Percentiles rank a stretch among this genome's conserved stretches.
Conservation (phyloP, 176 grass and related monocot species). For the Dactylis glomerata region DNA sequence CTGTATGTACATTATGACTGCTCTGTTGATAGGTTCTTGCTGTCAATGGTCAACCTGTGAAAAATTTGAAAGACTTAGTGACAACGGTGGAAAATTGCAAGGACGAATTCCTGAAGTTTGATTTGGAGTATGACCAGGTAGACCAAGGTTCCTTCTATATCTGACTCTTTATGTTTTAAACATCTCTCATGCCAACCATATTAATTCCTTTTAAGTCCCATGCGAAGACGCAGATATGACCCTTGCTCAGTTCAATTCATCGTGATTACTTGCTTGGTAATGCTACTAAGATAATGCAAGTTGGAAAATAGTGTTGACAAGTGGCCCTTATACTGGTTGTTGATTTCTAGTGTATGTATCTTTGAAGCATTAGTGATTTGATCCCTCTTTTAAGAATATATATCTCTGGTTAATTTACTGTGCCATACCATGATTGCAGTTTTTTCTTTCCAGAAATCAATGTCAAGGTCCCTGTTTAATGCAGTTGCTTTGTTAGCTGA, state of each 20-base stretch:
- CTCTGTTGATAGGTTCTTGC: slow-evolving; percentile 53
- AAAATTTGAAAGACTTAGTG: slow-evolving; percentile 83
- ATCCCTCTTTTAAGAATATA: not conserved
- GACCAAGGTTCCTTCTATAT: slow-evolving; percentile 16
- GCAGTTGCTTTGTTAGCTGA: not conserved
- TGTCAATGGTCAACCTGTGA: slow-evolving; percentile 84
- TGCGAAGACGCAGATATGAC: not conserved
- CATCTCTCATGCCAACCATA: not conserved
- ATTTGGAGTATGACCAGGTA: slow-evolving; percentile 97
- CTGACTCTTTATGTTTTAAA: not conserved
- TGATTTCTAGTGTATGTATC: not conserved
- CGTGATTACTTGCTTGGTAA: not conserved
- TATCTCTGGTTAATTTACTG: not conserved
- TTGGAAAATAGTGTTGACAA: not conserved
- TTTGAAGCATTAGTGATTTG: not conserved
- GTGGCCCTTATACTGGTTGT: not conserved
- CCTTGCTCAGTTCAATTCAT: not conserved
- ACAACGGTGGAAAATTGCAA: slow-evolving; percentile 79
- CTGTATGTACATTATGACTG: not conserved
- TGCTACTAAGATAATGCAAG: not conserved
- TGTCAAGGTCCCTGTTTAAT: not conserved
- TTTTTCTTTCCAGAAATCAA: not conserved
- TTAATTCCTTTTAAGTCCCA: not conserved
- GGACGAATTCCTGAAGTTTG: slow-evolving; percentile 92
- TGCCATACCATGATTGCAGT: not conserved